Percentiles rank a stretch among this genome's conserved stretches.
Conservation (phyloP, 2,329 filamentous ascomycete genomes). For the Penicillium thymicola region DNA sequence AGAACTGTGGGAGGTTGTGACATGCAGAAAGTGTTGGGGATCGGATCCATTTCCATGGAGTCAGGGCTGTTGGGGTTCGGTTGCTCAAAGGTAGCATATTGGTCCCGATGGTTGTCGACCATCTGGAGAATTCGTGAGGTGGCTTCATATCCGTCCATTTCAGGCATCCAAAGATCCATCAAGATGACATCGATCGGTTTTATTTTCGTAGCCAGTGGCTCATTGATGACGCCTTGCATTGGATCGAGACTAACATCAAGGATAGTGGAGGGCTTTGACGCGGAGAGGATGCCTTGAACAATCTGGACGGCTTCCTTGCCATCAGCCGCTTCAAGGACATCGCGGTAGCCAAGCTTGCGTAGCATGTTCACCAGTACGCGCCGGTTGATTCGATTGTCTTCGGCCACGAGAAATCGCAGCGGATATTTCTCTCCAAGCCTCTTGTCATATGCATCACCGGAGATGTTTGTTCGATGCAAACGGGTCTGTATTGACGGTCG, state of each 20-base stretch:
- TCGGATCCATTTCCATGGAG: slow-evolving; percentile 17
- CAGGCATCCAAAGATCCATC: slow-evolving; percentile 76
- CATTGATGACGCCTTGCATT: slow-evolving; percentile 15
- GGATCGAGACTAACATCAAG: slow-evolving; percentile 19
- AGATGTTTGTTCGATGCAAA: slow-evolving; percentile 27
- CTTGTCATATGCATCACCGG: slow-evolving; percentile 48
- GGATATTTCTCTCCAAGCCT: slow-evolving; percentile 59
- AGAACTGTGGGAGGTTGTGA: slow-evolving; percentile 50
- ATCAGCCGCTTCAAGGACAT: slow-evolving; percentile 64
- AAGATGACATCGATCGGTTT: slow-evolving; percentile 60
- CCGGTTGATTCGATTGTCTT: slow-evolving; percentile 71
- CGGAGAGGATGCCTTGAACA: slow-evolving; percentile 49
- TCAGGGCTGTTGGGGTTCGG: slow-evolving; percentile 11
- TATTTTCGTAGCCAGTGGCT: slow-evolving; percentile 27
- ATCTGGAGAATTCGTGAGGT: slow-evolving; percentile 60
- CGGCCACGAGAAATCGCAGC: slow-evolving; percentile 65
- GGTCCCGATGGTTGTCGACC: slow-evolving; percentile 38
- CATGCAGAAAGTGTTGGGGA: slow-evolving; percentile 26
- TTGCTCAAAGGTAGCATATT: slow-evolving; percentile 14
- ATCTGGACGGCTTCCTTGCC: slow-evolving; percentile 64
- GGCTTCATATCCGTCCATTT: slow-evolving; percentile 70
- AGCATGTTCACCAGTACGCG: slow-evolving; percentile 66
- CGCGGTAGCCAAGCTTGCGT: slow-evolving; percentile 62
- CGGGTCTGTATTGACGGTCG: slow-evolving; percentile 21
- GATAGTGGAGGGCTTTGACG: slow-evolving; percentile 15